Percentiles rank a stretch among this genome's conserved stretches.
Conservation (phyloP, 1,284 basidiomycete species). For the Boletus albobrunnescens region DNA sequence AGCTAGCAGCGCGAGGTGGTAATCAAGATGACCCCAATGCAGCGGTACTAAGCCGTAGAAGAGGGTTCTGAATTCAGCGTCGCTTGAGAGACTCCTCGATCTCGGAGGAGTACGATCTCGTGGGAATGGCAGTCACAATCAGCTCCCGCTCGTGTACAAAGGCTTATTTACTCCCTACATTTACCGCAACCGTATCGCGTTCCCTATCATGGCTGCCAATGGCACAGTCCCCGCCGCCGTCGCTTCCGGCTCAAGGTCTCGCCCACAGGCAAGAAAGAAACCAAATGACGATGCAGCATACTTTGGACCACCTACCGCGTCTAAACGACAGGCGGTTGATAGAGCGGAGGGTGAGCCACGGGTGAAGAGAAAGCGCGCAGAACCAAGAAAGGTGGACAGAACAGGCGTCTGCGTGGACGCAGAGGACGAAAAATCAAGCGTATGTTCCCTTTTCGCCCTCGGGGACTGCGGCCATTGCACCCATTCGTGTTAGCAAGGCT, state of each 20-base stretch:
- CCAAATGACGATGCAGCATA: slow-evolving; percentile 61
- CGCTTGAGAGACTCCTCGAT: too few species aligned
- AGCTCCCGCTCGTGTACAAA: background rate
- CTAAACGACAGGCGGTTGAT: slow-evolving; percentile 57
- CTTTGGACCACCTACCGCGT: slow-evolving; percentile 49
- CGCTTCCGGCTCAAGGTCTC: slow-evolving; percentile 49
- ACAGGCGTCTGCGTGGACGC: slow-evolving; percentile 16
- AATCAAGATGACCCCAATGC: slow-evolving; percentile 14
- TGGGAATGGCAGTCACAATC: slow-evolving; percentile 20
- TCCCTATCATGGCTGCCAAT: slow-evolving; percentile 36
- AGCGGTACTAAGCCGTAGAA: too few species aligned
- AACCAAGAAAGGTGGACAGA: slow-evolving; percentile 34
- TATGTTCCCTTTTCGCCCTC: slow-evolving; percentile 27
- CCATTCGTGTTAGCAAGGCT: slow-evolving; percentile 2
- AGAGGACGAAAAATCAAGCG: slow-evolving; percentile 39
- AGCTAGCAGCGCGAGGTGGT: slow-evolving; percentile 19
- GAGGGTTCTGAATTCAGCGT: too few species aligned
- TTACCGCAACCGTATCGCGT: slow-evolving; percentile 6
- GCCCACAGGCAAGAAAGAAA: slow-evolving; percentile 55
- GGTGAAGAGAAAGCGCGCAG: slow-evolving; percentile 65
- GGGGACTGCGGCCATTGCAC: slow-evolving; percentile 1
- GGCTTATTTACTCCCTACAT: slow-evolving; percentile 1
- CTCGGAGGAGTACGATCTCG: slow-evolving; percentile 8
- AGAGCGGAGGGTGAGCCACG: slow-evolving; percentile 63
- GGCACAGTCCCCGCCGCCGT: slow-evolving; percentile 28